These are phyloP conservation scores for Lactarius hengduanensis DNA, from an alignment of 768 basidiomycete species.

Conservation along the genomic window DNA sequence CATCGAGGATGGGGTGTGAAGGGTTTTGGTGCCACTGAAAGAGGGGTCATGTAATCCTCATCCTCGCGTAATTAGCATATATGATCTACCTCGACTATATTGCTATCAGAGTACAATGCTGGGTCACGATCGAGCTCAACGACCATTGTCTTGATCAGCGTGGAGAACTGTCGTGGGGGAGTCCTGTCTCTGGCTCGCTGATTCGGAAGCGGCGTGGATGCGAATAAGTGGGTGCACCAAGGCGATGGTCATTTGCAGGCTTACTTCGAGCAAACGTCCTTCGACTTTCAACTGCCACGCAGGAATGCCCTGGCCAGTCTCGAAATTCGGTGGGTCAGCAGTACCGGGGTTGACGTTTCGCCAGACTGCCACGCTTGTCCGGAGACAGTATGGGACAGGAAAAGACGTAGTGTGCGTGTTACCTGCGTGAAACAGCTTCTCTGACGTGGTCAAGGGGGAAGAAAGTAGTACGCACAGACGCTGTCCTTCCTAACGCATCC, in stretches of 20 bases:
- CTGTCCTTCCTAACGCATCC: constrained; percentile 75
- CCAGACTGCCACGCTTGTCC: constrained; percentile 82
- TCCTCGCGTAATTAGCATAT: background rate
- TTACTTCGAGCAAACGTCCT: constrained; percentile 78
- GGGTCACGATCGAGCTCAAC: constrained; percentile 88
- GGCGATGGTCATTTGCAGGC: constrained; percentile 29
- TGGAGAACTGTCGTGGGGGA: constrained; percentile 76
- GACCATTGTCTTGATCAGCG: constrained; percentile 77
- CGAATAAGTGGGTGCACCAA: constrained; percentile 7
- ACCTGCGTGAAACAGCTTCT: constrained; percentile 49
- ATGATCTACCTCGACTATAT: constrained; percentile 80
- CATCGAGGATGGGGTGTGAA: constrained; percentile 67
- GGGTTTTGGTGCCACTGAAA: constrained; percentile 61
- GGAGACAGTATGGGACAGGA: constrained; percentile 84
- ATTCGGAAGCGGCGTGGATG: constrained; percentile 48
- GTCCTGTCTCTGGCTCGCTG: constrained; percentile 62
- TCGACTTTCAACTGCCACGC: constrained; percentile 89
- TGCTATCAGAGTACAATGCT: constrained; percentile 75
- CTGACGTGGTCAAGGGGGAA: background rate
- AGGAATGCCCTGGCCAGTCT: constrained; percentile 86
- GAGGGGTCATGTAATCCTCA: background rate
- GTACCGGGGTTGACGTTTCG: constrained; percentile 39
- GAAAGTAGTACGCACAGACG: constrained; percentile 51
- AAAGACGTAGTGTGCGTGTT: constrained; percentile 79
- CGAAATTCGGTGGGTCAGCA: constrained; percentile 52